Base-by-base conservation (phyloP, 495 filamentous ascomycete species). In the Viridothelium virens region DNA sequence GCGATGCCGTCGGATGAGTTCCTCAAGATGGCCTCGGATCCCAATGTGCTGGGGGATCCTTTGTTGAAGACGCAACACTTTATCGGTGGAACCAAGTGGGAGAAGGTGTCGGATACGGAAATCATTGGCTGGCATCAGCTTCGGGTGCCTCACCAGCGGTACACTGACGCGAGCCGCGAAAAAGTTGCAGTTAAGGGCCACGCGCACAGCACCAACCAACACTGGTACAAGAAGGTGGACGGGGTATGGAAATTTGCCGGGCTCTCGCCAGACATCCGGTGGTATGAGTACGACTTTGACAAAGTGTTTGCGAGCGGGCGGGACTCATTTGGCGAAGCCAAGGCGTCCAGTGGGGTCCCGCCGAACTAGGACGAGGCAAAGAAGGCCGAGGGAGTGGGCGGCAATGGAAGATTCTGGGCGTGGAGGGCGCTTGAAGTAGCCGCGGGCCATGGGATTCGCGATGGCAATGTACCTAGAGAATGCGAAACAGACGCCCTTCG, bases 231-330 rank as follows among this genome's bases (percentile, higher is more conserved):
- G 66, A 91, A 89, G 82, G 79, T 90, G 33, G 77, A 90, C 69
- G 89, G 89, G 6, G 84, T 86, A 66, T 92, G 90, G 90, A 93
- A 91, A 77, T 90, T 92, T 76, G 88, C 89, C 1, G 89, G 90
- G 1, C 77, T 93, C 63, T 79, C 80, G 72, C 89, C 90, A 2
- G 79, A 84, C 62, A 88, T 92, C 66, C 76, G 86, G 46, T 92
- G 87, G 87, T 79, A 77, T 69, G 90, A 93, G 80, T 84, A 86
- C 71, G 85, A 89, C 59, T 90, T 90, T 64, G 77, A 79, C 67
- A 74, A 77, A 74, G 77, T 79, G 53, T 79, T 79, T 67, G 72
- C 70, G 33, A 64, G 65, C 34, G 77, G 77, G 1, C 62, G 77
- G 36, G 70, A 76, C 18, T 62, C 68, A 47, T 69, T 77, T 65